A percentile compares a stretch with the other conserved stretches of the same genome.
Evolutionary conservation across 2,329 filamentous ascomycete genomes (phyloP).

Genomic region (Daldinia sp.): DNA sequence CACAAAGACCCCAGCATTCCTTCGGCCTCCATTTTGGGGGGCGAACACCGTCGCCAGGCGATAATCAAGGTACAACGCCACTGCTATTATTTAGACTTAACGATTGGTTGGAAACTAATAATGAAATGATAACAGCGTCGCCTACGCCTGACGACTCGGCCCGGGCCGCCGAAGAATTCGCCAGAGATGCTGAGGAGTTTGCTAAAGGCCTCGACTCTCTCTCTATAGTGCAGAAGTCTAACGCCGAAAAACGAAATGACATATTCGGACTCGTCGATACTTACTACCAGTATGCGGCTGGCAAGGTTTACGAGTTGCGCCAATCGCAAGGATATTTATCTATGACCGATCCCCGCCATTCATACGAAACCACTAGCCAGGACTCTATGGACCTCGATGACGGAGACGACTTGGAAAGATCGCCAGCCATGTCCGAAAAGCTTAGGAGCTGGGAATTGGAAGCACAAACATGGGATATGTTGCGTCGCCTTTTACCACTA

Average conservation of each 20-base stretch:
- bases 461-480: slow-evolving; percentile 87
- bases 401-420: slow-evolving; percentile 48
- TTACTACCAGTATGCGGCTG: slow-evolving; percentile 67
- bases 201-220: slow-evolving; percentile 84
- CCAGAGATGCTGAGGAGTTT: slow-evolving; percentile 84
- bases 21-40: slow-evolving; percentile 30
- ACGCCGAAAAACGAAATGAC: slow-evolving; percentile 66
- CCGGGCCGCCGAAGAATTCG: slow-evolving; percentile 40
- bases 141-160: slow-evolving; percentile 32
- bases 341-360: slow-evolving; percentile 42
- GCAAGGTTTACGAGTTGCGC: slow-evolving; percentile 54
- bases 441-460: slow-evolving; percentile 79
- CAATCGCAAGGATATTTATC: slow-evolving; percentile 52
- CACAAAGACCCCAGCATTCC: slow-evolving; percentile 29
- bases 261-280: slow-evolving; percentile 73
- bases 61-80: slow-evolving; percentile 35
- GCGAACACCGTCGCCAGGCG: slow-evolving; percentile 28
- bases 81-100: slow-evolving; percentile 16
- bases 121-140: slow-evolving; percentile 41
- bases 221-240: slow-evolving; percentile 57
- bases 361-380: slow-evolving; percentile 49
- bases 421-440: slow-evolving; percentile 49
- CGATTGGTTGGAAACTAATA: slow-evolving; percentile 16
- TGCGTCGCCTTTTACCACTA: slow-evolving; percentile 76
- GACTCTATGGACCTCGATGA: slow-evolving; percentile 67